Percentiles rank a stretch among this genome's conserved stretches.
These are phyloP conservation scores for Solanum arcanum DNA, from an alignment of 257 asterid species.

Conservation along the genomic window DNA sequence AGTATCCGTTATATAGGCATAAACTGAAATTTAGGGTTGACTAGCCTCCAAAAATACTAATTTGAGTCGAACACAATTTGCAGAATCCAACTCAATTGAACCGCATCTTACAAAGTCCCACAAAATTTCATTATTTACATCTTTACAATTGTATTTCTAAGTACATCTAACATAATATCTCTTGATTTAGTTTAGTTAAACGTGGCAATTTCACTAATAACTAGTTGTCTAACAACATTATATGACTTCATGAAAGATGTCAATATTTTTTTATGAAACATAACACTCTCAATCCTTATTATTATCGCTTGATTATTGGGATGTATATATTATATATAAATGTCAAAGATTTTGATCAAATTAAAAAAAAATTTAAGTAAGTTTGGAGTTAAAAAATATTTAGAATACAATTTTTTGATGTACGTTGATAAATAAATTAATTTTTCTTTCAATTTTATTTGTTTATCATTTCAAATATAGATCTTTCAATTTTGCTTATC, in stretches of 20 bases:
- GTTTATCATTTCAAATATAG: no score
- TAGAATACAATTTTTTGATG: neutral
- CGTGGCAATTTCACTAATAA: neutral
- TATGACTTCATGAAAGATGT: neutral
- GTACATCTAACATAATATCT: neutral
- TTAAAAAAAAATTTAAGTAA: no score
- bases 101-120: no score
- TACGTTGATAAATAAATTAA: neutral
- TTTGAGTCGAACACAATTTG: no score
- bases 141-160: neutral
- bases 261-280: neutral
- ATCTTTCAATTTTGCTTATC: neutral
- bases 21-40: no score
- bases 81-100: no score
- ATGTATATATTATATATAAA: neutral
- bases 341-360: neutral
- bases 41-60: no score
- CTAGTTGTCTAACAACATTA: neutral
- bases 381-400: no score
- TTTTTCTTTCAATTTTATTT: neutral
- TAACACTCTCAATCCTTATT: neutral
- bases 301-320: neutral
- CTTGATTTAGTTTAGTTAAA: neutral
- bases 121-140: no score
- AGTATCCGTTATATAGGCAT: no score